Evolutionary conservation across 2,329 filamentous ascomycete species (phyloP).

Genomic region (Aspergillus arachidicola): DNA sequence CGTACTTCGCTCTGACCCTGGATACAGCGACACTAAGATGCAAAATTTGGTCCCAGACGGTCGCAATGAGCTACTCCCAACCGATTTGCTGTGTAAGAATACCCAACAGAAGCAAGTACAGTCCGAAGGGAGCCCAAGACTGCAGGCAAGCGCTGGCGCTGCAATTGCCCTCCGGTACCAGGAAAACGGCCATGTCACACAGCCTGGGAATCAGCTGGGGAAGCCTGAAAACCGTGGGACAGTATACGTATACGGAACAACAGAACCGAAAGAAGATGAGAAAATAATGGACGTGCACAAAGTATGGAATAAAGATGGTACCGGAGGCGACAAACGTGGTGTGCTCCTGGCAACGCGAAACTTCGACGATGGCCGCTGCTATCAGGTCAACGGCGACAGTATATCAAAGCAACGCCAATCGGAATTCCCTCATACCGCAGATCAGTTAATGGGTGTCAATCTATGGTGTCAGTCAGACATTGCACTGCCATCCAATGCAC

Average conservation of each 20-base stretch:
- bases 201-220: slow-evolving; percentile 56
- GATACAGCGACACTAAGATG: slow-evolving; percentile 61
- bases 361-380: slow-evolving; percentile 91
- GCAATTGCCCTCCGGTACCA: slow-evolving; percentile 68
- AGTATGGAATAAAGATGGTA: slow-evolving; percentile 77
- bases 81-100: slow-evolving; percentile 65
- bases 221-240: slow-evolving; percentile 70
- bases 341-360: slow-evolving; percentile 73
- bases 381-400: slow-evolving; percentile 67
- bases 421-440: slow-evolving; percentile 55
- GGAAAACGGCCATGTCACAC: slow-evolving; percentile 76
- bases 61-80: slow-evolving; percentile 49
- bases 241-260: slow-evolving; percentile 75
- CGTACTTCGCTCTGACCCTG: slow-evolving; percentile 57
- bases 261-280: slow-evolving; percentile 60
- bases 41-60: slow-evolving; percentile 62
- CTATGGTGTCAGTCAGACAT: slow-evolving; percentile 83
- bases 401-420: slow-evolving; percentile 64
- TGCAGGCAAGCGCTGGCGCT: slow-evolving; percentile 63
- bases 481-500: slow-evolving; percentile 67
- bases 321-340: slow-evolving; percentile 77
- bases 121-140: slow-evolving; percentile 61
- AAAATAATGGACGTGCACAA: slow-evolving; percentile 67
- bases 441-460: slow-evolving; percentile 58
- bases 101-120: slow-evolving; percentile 64